Conservation (phyloP, 805 yeast species). For the Yarrowia osloensis region DNA sequence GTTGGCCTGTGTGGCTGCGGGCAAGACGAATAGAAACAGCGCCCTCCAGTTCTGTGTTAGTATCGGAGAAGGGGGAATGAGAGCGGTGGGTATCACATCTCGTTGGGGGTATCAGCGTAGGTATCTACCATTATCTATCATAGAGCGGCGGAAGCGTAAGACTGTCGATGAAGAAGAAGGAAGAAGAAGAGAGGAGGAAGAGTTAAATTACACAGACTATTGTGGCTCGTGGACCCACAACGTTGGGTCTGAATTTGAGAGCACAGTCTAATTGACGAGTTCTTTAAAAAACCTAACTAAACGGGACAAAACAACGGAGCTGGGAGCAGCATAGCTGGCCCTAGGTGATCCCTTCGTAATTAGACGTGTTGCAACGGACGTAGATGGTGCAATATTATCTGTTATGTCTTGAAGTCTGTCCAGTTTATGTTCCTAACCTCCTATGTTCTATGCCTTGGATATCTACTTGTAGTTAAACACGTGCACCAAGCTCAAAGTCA, state of each 20-base stretch:
- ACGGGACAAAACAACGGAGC: neutral
- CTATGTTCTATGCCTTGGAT: too few relatives aligned
- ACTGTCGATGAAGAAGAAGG: constrained; percentile 16
- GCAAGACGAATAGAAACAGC: constrained; percentile 7
- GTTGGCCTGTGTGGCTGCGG: constrained; percentile 9
- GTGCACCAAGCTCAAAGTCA: neutral
- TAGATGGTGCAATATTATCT: too few relatives aligned
- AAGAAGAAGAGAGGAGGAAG: neutral
- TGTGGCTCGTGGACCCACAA: neutral
- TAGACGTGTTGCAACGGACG: too few relatives aligned
- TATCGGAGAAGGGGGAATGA: neutral
- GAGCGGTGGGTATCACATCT: neutral
- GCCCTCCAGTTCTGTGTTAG: constrained; percentile 28
- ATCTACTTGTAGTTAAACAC: neutral
- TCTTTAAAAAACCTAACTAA: neutral
- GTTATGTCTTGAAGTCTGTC: too few relatives aligned
- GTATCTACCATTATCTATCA: constrained; percentile 28
- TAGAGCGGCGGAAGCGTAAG: constrained; percentile 13
- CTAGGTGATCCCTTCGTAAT: too few relatives aligned
- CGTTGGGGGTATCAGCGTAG: constrained; percentile 1
- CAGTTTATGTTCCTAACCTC: neutral
- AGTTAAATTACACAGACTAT: constrained; percentile 10
- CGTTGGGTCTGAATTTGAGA: neutral
- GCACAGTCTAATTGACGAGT: neutral
- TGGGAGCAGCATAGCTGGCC: too few relatives aligned